Percentiles rank a stretch among this genome's conserved stretches.
Evolutionary conservation across 2,329 filamentous ascomycete species (phyloP).

Genomic region (Bipolaris oryzae): DNA sequence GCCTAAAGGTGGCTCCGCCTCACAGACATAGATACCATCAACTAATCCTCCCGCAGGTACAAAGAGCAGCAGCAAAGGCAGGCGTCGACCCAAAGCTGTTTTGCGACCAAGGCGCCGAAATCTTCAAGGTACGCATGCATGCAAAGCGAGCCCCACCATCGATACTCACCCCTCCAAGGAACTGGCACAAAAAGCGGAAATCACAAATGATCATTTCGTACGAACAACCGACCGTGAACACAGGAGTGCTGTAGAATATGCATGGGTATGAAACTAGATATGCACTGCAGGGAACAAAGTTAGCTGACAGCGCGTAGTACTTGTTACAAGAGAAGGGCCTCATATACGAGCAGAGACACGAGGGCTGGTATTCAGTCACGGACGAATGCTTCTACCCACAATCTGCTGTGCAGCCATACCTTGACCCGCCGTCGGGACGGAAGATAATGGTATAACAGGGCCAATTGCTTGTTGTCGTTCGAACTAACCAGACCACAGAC

Average conservation of each 20-base stretch:
- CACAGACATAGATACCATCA: neutral
- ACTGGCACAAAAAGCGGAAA: slow-evolving; percentile 70
- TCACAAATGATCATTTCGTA: slow-evolving; percentile 86
- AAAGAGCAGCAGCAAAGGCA: slow-evolving; percentile 77
- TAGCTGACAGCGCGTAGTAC: slow-evolving; percentile 52
- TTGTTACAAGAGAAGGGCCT: slow-evolving; percentile 75
- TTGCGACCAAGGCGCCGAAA: slow-evolving; percentile 81
- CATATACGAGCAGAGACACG: slow-evolving; percentile 84
- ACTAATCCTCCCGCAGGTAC: slow-evolving; percentile 63
- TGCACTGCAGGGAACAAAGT: neutral
- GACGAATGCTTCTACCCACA: slow-evolving; percentile 96
- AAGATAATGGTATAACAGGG: slow-evolving; percentile 69
- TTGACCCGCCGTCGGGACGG: slow-evolving; percentile 80
- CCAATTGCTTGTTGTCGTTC: neutral
- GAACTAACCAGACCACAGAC: slow-evolving; percentile 49
- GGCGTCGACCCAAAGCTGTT: slow-evolving; percentile 79
- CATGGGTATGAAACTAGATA: slow-evolving; percentile 67
- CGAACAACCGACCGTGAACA: slow-evolving; percentile 87
- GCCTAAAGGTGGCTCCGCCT: slow-evolving; percentile 70
- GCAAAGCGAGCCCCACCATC: neutral
- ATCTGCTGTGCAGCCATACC: slow-evolving; percentile 71
- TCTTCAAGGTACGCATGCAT: slow-evolving; percentile 65
- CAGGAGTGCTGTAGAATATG: slow-evolving; percentile 81
- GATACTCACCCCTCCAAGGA: slow-evolving; percentile 49
- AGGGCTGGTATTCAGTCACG: slow-evolving; percentile 95